These are phyloP conservation scores for Hymenoscyphus scutula DNA, from an alignment of 2,329 filamentous ascomycete species.

Conservation along the genomic window DNA sequence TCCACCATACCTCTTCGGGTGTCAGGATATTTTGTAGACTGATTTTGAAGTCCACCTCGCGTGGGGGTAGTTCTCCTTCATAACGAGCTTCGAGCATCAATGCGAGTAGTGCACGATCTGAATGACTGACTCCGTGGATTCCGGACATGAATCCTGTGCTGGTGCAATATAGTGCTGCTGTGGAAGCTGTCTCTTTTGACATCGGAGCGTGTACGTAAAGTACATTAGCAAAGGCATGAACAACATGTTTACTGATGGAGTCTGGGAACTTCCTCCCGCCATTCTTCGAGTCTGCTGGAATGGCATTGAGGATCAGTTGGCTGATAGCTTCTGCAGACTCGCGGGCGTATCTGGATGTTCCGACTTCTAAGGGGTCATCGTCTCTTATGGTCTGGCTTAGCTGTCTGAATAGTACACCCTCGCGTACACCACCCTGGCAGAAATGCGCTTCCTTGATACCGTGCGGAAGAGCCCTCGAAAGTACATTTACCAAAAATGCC, in stretches of 20 bases:
- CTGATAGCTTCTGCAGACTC: conserved; percentile 47
- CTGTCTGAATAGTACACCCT: conserved; percentile 60
- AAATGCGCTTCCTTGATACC: conserved; percentile 62
- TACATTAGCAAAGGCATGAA: conserved; percentile 57
- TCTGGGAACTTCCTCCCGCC: conserved; percentile 36
- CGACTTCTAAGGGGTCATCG: conserved; percentile 58
- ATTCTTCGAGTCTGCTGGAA: conserved; percentile 39
- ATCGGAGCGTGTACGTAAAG: conserved; percentile 53
- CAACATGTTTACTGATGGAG: conserved; percentile 45
- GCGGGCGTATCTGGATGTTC: conserved; percentile 53
- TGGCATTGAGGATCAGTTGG: conserved; percentile 45
- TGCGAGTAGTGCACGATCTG: conserved; percentile 58
- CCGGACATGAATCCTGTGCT: conserved; percentile 61
- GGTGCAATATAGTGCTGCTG: conserved; percentile 59
- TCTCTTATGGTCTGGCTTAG: conserved; percentile 47
- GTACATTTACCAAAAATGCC: conserved; percentile 62
- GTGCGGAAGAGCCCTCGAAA: conserved; percentile 57
- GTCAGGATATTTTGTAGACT: conserved; percentile 54
- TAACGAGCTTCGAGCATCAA: conserved; percentile 64
- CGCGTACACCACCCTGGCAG: conserved; percentile 68
- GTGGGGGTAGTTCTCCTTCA: conserved; percentile 58
- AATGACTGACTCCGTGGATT: conserved; percentile 60
- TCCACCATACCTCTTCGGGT: conserved; percentile 60
- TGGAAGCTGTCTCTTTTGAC: conserved; percentile 53
- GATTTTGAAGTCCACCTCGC: conserved; percentile 53